Base-by-base conservation (phyloP, 768 basidiomycete species). In the Pisolithus albus region DNA sequence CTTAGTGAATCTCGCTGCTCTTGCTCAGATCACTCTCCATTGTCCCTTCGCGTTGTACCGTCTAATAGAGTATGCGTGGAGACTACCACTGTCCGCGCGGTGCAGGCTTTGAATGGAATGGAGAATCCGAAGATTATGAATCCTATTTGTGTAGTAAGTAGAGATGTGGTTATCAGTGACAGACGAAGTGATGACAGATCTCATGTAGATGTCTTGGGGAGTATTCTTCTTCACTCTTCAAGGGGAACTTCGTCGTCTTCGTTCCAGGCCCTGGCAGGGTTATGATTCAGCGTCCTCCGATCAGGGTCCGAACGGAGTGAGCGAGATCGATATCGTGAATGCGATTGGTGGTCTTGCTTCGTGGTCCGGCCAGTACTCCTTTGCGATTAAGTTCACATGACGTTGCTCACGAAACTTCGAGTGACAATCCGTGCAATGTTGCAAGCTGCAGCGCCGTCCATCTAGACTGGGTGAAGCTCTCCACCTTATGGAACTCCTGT, bases 11-110 rank as follows among this genome's bases (percentile, higher is more conserved):
- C 50, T 65, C 34, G 7, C 50, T 18, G 61, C 65, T 3, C 55
- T 67, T n/a, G 67, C 63, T 39, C 52, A 58, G 26, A 50, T 62
- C 0, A 59, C 48, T 0, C 59, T 69, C 5, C 62, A 67, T 16
- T 53, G 53, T 15, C 52, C 61, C 0, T 58, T 69, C 16, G 42
- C 52, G 13, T 37, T 50, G 36, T 18, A 0, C 51, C 34, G 1
- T 67, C 61, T 3, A 52, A 54, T 21, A 39, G 40, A 19, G 52
- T 56, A 13, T 59, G 62, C 13, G 34, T 59, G 5, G 58, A 61
- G 1, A 57, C 46, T 0, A 62, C 59, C 13, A 19, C n/a, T n/a
- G n/a, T 62, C 24, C 36, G 47, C 0, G 52, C 58, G 9, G 56
- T 60, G 10, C 53, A 38, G 5, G 41, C 53, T 16, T 15, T 69